Evolutionary conservation across 139 green algal species (phyloP), one percentile per base, ranked within the genome.

Genomic region (Bryopsis sp.): DNA sequence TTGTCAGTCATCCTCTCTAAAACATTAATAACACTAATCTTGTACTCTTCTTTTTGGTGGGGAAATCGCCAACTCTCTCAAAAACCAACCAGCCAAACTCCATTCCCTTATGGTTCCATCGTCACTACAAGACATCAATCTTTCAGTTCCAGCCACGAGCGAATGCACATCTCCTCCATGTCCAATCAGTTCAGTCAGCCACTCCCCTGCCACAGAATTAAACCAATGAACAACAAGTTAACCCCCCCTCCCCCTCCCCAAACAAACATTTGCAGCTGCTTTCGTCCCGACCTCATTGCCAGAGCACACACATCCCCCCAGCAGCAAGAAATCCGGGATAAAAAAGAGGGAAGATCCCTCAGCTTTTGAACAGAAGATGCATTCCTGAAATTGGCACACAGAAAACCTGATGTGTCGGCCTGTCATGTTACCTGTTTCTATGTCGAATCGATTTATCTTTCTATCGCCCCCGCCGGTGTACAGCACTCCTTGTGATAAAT

Each of bases 21-120:
- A n/a, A n/a, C n/a, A n/a, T n/a, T n/a, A n/a, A n/a, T n/a, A n/a
- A n/a, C n/a, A n/a, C n/a, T n/a, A n/a, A n/a, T n/a, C n/a, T n/a
- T n/a, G n/a, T n/a, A n/a, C n/a, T n/a, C n/a, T n/a, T n/a, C n/a
- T n/a, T n/a, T n/a, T n/a, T n/a, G n/a, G n/a, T n/a, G n/a, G n/a
- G n/a, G n/a, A n/a, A n/a, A 54, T 54, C 15, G 15, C 43, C 43
- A 54, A 26, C 43, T 54, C 11, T 54, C 43, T 54, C 15, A 54
- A 26, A 54, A 19, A 54, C 43, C 43, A 54, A 54, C 43, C 43
- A 26, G 43, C 43, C 43, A 54, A 19, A 26, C 15, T 19, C 43
- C 43, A 54, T 19, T 54, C 43, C 43, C 43, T 54, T 26, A 54
- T 54, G 43, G 43, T 54, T 11, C 43, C 43, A 54, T 54, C 43